A percentile compares a stretch with the other conserved stretches of the same genome.
phyloP scores from a whole-genome alignment of 2,329 filamentous ascomycete species.

The Endothia cerciana region DNA sequence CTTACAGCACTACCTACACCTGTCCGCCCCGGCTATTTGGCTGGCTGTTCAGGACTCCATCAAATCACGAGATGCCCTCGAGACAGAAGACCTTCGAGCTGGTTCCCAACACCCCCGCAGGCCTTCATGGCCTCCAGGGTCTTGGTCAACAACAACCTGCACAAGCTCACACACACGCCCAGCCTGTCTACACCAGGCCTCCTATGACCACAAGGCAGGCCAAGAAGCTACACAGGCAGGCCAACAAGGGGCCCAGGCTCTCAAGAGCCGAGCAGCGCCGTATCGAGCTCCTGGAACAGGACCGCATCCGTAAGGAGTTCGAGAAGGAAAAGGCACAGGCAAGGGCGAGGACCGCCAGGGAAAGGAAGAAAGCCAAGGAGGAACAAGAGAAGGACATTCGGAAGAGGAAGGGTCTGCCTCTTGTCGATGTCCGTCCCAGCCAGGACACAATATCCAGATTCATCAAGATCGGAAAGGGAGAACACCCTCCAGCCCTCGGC shows the following conservation, averaged over 20 bases:
- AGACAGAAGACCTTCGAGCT: conserved; percentile 40
- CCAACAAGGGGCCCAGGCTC: conserved; percentile 45
- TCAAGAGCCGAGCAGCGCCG: conserved; percentile 49
- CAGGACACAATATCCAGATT: conserved; percentile 62
- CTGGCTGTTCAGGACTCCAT: neutral
- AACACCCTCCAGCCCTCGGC: conserved; percentile 22
- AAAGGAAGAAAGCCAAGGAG: conserved; percentile 61
- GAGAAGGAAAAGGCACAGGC: conserved; percentile 53
- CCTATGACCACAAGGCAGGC: conserved; percentile 56
- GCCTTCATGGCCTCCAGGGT: conserved; percentile 29
- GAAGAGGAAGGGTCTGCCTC: conserved; percentile 55
- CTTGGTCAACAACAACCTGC: conserved; percentile 29
- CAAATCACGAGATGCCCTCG: conserved; percentile 37
- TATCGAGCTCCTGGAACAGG: conserved; percentile 52
- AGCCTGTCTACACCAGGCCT: conserved; percentile 34
- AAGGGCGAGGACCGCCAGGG: conserved; percentile 54
- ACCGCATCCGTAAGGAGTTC: conserved; percentile 56
- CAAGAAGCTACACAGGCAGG: conserved; percentile 50
- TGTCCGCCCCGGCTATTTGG: too few species aligned
- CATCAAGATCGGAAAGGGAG: conserved; percentile 40
- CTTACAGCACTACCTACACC: neutral
- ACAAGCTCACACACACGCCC: conserved; percentile 8
- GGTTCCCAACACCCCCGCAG: conserved; percentile 25
- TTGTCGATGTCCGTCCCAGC: conserved; percentile 58
- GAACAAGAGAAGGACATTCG: conserved; percentile 52